Evolutionary conservation across 768 basidiomycete species (phyloP).

Genomic region (Cystobasidium ongulense): DNA sequence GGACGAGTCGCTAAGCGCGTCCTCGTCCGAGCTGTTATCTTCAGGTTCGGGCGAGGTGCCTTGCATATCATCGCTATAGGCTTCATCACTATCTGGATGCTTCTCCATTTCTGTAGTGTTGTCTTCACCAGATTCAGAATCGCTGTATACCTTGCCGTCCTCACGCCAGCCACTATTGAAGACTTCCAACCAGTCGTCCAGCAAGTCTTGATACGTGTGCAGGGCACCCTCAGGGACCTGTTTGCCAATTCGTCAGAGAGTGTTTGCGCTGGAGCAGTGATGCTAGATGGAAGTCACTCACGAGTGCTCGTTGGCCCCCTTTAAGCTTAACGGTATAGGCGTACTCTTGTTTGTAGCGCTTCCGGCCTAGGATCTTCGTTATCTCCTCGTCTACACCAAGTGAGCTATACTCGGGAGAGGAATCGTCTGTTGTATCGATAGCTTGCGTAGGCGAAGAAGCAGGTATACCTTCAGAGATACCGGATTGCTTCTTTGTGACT

Average conservation of each 20-base stretch:
- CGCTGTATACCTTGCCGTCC: background rate
- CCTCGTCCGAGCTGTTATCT: constrained; percentile 20
- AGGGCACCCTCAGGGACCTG: constrained; percentile 29
- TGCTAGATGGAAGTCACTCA: background rate
- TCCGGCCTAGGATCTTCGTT: constrained; percentile 19
- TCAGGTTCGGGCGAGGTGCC: background rate
- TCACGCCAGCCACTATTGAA: constrained; percentile 5
- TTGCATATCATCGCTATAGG: background rate
- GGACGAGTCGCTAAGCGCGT: background rate
- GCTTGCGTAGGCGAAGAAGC: too few species aligned
- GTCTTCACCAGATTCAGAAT: background rate
- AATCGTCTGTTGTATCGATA: background rate
- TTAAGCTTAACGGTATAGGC: constrained; percentile 25
- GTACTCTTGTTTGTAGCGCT: background rate
- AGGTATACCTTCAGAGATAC: too few species aligned
- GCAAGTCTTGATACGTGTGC: constrained; percentile 17
- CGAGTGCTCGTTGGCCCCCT: constrained; percentile 9
- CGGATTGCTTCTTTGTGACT: too few species aligned
- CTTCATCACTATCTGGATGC: background rate
- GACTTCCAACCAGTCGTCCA: constrained; percentile 15
- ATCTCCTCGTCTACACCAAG: constrained; percentile 29
- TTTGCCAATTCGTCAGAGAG: background rate
- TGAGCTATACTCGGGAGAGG: background rate
- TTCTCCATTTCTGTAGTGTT: background rate
- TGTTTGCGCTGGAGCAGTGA: background rate